phyloP scores from a whole-genome alignment of 805 yeast species.

The Pichia phayaonensis region DNA sequence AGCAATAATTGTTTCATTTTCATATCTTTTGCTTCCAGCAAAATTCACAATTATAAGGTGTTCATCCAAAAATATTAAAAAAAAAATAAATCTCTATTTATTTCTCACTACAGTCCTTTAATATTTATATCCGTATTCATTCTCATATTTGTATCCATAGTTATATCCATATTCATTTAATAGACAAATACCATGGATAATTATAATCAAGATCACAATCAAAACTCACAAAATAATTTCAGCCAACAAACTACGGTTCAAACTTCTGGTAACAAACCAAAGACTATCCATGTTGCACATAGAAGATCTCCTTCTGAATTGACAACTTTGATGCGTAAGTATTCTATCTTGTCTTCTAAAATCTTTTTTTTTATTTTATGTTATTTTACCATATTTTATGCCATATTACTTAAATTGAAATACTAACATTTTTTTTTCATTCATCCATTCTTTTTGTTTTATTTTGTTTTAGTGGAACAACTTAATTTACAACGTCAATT shows the following conservation, averaged over 20 bases:
- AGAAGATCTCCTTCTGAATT: conserved; percentile 93
- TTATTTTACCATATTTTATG: neutral
- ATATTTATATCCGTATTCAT: neutral
- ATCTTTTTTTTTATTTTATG: neutral
- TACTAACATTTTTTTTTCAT: conserved; percentile 2
- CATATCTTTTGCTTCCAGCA: too few species aligned
- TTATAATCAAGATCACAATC: neutral
- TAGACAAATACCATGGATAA: conserved; percentile 1
- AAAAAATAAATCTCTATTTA: too few species aligned
- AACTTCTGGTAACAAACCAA: conserved; percentile 35
- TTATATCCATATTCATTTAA: neutral
- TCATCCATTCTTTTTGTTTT: neutral
- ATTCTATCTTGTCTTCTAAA: neutral
- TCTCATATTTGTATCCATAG: neutral
- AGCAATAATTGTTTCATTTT: too few species aligned
- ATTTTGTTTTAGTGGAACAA: conserved; percentile 54
- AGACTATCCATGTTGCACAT: conserved; percentile 87
- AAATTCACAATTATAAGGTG: too few species aligned
- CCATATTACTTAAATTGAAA: neutral
- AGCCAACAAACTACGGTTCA: conserved; percentile 21
- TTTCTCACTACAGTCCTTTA: too few species aligned
- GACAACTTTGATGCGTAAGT: conserved; percentile 76
- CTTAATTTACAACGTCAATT: conserved; percentile 84
- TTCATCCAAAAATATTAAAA: too few species aligned
- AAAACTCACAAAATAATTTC: neutral